Conservation (phyloP, 2,329 filamentous ascomycete genomes). For the Neurospora sp. region DNA sequence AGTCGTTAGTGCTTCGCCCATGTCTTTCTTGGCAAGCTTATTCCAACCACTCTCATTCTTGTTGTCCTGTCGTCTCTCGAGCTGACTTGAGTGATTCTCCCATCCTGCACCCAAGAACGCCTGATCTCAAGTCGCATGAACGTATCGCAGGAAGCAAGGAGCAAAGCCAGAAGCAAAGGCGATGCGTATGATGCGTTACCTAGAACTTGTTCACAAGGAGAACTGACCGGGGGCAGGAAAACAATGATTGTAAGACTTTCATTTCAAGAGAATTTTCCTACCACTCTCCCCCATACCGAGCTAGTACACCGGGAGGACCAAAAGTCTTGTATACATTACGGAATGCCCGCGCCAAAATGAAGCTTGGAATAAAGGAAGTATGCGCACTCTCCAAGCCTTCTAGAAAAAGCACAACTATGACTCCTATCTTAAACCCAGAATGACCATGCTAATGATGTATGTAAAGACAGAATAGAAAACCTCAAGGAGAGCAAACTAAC, state of each 20-base stretch:
- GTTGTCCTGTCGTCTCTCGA: background rate
- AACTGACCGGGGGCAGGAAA: background rate
- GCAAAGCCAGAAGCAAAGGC: background rate
- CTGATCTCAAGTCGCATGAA: background rate
- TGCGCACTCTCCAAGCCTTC: background rate
- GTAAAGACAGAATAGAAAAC: background rate
- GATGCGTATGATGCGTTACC: background rate
- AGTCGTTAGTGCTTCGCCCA: background rate
- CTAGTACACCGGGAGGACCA: background rate
- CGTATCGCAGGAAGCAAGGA: background rate
- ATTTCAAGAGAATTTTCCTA: background rate
- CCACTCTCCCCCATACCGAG: background rate
- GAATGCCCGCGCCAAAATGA: background rate
- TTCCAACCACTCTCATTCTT: background rate
- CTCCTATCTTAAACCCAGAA: background rate
- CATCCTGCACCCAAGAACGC: background rate
- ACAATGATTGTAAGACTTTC: background rate
- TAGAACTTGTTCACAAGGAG: background rate
- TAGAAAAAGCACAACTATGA: background rate
- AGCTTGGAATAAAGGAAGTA: background rate
- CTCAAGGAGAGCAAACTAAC: background rate
- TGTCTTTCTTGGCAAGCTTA: background rate
- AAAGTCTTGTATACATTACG: background rate
- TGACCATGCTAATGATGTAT: background rate
- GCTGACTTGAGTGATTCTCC: background rate